Evolutionary conservation across 2,329 filamentous ascomycete species (phyloP), one percentile per base, ranked within the genome.

Genomic region (Septoria linicola): DNA sequence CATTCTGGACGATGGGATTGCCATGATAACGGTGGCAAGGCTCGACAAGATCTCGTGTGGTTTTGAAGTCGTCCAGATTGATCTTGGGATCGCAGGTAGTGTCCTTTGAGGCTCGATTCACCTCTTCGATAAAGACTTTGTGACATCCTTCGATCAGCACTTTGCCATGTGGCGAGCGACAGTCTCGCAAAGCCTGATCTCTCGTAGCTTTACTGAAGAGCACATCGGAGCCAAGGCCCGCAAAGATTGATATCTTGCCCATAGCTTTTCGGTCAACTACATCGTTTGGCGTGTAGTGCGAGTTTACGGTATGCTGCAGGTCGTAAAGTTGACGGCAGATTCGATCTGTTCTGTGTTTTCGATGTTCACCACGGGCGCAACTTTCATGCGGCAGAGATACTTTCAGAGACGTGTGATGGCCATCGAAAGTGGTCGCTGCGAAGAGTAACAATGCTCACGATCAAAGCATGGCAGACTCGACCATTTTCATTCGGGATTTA

Each of bases 201-300:
- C 47, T 35, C 21, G 47, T 50, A 8, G 49, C 32, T n/a, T 40
- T 30, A 27, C 37, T 41, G 49, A 51, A 51, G 8, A 51, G 35
- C n/a, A 32, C 25, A 36, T 51, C 49, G 21, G 49, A 51, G 17
- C 49, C 49, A n/a, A 51, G 42, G n/a, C 49, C 49, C n/a, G 49
- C 49, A 11, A 51, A 51, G 14, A 51, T 36, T 20, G 42, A 23
- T 32, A 51, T 46, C 19, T 46, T 37, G 41, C 31, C 35, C 49
- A 51, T 51, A 11, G 42, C 41, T 13, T 13, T 44, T 31, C n/a
- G 5, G 4, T n/a, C 32, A 13, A 35, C 32, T n/a, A n/a, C n/a
- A 35, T 6, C 11, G 6, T 35, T 17, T 35, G 4, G 32, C n/a
- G 13, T n/a, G 32, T 17, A 35, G 4, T 13, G 23, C 10, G 5